A percentile compares a stretch with the other conserved stretches of the same genome.
These are phyloP conservation scores for Penicillium sp. DNA, from an alignment of 2,329 filamentous ascomycete species.

Conservation along the genomic window DNA sequence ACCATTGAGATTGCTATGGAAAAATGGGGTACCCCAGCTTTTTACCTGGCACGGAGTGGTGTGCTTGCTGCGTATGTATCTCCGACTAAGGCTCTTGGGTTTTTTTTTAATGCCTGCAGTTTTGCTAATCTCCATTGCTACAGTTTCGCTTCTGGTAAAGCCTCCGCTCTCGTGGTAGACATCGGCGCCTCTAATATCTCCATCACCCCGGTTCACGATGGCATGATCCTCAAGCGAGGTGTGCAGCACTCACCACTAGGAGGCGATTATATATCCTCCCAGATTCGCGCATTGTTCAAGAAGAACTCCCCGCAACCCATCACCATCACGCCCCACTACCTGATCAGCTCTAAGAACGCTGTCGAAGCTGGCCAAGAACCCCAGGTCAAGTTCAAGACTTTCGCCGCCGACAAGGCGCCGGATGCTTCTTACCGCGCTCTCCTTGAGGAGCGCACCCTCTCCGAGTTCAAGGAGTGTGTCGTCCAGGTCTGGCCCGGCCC, in stretches of 20 bases:
- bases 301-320: constrained; percentile 66
- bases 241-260: constrained; percentile 82
- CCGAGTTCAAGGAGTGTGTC: constrained; percentile 96
- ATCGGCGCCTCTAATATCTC: constrained; percentile 86
- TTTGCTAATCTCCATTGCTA: neutral
- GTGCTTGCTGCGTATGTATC: constrained; percentile 71
- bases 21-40: constrained; percentile 91
- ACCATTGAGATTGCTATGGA: constrained; percentile 96
- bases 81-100: neutral
- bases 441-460: constrained; percentile 89
- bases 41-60: constrained; percentile 86
- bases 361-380: constrained; percentile 83
- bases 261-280: constrained; percentile 85
- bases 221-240: constrained; percentile 88
- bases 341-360: constrained; percentile 81
- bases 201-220: constrained; percentile 89
- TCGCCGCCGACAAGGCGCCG: constrained; percentile 58
- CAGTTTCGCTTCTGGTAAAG: constrained; percentile 85
- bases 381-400: constrained; percentile 73
- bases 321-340: constrained; percentile 78
- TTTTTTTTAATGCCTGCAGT: neutral
- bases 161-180: constrained; percentile 88
- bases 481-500: constrained; percentile 91
- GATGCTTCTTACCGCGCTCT: constrained; percentile 73
- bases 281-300: constrained; percentile 79